These are phyloP conservation scores for Trebouxia gelatinosa DNA, from an alignment of 163 green algal species.

Conservation along the genomic window DNA sequence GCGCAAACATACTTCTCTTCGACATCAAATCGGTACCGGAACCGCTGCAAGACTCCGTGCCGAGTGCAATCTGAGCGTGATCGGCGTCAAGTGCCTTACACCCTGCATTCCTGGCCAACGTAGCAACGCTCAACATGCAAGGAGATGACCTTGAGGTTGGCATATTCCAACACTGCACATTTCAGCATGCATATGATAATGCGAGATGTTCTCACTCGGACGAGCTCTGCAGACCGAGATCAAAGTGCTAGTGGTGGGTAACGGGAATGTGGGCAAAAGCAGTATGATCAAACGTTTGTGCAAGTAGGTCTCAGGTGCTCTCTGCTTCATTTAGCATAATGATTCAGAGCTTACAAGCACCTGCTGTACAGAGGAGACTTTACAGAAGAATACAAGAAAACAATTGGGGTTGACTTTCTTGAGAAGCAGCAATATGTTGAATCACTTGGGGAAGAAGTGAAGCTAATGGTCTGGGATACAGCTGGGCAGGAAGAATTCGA, in stretches of 20 bases:
- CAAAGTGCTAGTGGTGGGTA: conserved; percentile 76
- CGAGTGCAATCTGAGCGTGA: no score
- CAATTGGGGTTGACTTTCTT: conserved; percentile 80
- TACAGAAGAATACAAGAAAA: conserved; percentile 80
- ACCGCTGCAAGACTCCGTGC: no score
- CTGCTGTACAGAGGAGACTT: conserved; percentile 56
- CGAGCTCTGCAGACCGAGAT: conserved; percentile 47
- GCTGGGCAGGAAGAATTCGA: conserved; percentile 82
- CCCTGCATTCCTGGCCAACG: no score
- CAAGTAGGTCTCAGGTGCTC: no score
- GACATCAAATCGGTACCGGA: no score
- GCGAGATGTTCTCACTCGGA: background rate
- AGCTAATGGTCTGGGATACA: conserved; percentile 78
- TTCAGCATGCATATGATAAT: background rate
- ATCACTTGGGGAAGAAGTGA: conserved; percentile 64
- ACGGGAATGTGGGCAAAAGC: conserved; percentile 76
- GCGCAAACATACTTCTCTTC: no score
- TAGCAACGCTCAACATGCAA: conserved; percentile 29
- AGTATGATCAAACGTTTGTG: conserved; percentile 71
- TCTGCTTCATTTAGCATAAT: no score
- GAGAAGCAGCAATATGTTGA: conserved; percentile 70
- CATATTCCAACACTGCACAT: background rate
- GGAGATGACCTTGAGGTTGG: conserved; percentile 23
- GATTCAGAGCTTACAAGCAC: no score
- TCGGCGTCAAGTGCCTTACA: no score